Conservation (phyloP, 768 basidiomycete species). For the Mycena alexandri region DNA sequence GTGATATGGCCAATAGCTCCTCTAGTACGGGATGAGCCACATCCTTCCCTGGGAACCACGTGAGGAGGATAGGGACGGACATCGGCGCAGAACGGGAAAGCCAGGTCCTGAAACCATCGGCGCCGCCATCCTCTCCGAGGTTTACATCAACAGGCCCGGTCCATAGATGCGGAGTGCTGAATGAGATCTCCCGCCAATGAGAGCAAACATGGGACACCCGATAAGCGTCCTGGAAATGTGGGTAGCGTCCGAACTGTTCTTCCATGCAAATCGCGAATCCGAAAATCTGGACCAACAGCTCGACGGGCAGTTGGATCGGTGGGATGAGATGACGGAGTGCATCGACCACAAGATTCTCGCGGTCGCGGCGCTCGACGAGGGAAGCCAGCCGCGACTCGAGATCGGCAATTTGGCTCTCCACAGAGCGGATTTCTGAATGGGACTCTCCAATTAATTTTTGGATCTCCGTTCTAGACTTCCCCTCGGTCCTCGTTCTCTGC, state of each 20-base stretch:
- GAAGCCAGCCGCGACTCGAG: not conserved
- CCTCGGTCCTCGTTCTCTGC: not conserved
- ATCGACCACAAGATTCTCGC: not conserved
- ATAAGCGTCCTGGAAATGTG: not conserved
- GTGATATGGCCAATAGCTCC: not conserved
- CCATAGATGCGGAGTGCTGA: not conserved
- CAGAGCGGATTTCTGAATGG: not conserved
- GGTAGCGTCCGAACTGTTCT: not conserved
- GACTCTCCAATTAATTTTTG: not conserved
- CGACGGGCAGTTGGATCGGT: not conserved
- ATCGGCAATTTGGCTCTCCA: not conserved
- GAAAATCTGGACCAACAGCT: not conserved
- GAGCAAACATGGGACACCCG: constrained; percentile 1
- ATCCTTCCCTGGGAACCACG: no score
- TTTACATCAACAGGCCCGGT: not conserved
- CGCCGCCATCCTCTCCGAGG: not conserved
- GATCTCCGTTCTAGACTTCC: not conserved
- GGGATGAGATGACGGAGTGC: not conserved
- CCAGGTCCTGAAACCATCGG: not conserved
- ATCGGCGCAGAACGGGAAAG: not conserved
- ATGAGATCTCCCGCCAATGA: not conserved
- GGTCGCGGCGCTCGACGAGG: not conserved
- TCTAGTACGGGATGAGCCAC: not conserved
- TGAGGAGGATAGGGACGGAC: not conserved
- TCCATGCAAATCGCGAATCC: not conserved